Evolutionary conservation across 441 rosid species (phyloP), one percentile per base, ranked within the genome.

Genomic region (Populus hybrid): DNA sequence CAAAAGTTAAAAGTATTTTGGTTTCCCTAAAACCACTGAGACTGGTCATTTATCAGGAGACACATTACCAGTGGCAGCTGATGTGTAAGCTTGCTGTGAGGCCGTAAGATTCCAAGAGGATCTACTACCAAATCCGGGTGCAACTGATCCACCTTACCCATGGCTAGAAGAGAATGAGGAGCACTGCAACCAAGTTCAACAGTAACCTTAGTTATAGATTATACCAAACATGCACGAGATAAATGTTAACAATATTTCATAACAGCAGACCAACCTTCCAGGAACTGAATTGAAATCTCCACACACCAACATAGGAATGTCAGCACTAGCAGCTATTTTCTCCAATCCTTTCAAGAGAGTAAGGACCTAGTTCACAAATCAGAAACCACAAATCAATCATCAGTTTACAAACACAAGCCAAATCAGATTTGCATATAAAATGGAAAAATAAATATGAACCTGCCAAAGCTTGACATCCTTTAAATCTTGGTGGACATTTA

Each of bases 401-500:
- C 50, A 72, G 16, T 34, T 78, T 53, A 74, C 73, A 23, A 50
- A 46, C 36, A 3, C 59, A 59, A 75, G 70, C 30, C 38, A 65
- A 71, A 19, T 19, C 1, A 40, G 21, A n/a, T 53, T 59, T 18
- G 16, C 40, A 70, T 40, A 23, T 6, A 70, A 69, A 30, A 73
- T 28, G 12, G 30, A 9, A 67, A n/a, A n/a, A 75, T 72, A 73
- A 30, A 74, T 73, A 50, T 78, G 70, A 75, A 94, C 99, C 98
- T 94, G 98, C 99, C 99, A 97, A 71, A 97, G 91, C 91, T 97
- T 97, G 81, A 97, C 98, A 83, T 97, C 98, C 86, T 94, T 97
- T 73, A 94, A 82, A 46, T 97, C 99, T 81, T 88, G 97, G 73
- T 87, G 93, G 71, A 97, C 92, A 73, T 89, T 92, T 28, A 97